phyloP scores from a whole-genome alignment of 768 basidiomycete genomes.

The Lactifluus hygrophoroides region DNA sequence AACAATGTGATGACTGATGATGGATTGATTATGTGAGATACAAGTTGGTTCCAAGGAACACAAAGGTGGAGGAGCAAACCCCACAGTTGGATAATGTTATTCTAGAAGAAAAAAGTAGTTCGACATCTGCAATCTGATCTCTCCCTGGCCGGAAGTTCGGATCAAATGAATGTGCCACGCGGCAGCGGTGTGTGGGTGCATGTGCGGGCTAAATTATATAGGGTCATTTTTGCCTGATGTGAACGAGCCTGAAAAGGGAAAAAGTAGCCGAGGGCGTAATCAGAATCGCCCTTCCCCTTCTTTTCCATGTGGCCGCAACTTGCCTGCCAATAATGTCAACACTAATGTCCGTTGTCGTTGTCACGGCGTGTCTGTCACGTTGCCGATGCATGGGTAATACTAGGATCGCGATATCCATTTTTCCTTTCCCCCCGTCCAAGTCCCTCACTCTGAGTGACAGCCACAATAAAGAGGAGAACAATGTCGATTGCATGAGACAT shows the following conservation, averaged over 20 bases:
- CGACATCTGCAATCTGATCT: background rate
- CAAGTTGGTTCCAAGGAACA: too few species aligned
- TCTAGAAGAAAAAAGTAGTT: background rate
- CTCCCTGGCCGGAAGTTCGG: background rate
- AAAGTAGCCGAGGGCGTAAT: slow-evolving; percentile 3
- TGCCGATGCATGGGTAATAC: background rate
- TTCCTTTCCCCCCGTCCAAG: background rate
- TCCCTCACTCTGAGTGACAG: background rate
- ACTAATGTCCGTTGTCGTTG: background rate
- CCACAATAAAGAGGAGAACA: background rate
- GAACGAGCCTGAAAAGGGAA: background rate
- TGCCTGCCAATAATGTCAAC: background rate
- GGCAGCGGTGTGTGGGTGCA: background rate
- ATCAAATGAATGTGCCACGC: background rate
- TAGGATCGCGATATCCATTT: too few species aligned
- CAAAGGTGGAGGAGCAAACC: too few species aligned
- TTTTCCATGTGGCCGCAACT: background rate
- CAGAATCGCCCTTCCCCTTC: background rate
- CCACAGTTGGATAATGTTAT: too few species aligned
- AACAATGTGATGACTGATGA: too few species aligned
- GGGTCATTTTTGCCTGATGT: background rate
- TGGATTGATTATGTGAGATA: too few species aligned
- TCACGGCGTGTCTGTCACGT: slow-evolving; percentile 8
- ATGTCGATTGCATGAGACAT: slow-evolving; percentile 12
- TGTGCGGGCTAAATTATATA: background rate